phyloP scores from a whole-genome alignment of 371 early-diverging fungal genomes.

The Mortierella sp. region DNA sequence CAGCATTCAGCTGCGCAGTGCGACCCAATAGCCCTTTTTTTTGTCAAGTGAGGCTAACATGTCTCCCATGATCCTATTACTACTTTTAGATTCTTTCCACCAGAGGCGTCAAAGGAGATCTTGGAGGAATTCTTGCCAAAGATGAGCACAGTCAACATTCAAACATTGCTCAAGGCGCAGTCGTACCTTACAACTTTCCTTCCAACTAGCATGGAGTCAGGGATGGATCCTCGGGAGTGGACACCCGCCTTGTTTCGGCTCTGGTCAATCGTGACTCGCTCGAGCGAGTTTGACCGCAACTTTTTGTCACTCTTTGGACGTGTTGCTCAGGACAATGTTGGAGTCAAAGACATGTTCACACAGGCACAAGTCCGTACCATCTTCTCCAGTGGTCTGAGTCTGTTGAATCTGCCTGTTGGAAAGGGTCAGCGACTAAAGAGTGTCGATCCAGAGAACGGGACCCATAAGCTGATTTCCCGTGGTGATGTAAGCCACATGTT shows the following conservation, averaged over 20 bases:
- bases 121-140: slow-evolving; percentile 64
- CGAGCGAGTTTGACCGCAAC: slow-evolving; percentile 68
- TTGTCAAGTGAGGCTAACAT: not conserved
- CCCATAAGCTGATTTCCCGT: slow-evolving; percentile 36
- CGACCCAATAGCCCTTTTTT: not conserved
- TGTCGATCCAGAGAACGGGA: slow-evolving; percentile 44
- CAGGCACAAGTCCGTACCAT: slow-evolving; percentile 72
- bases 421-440: slow-evolving; percentile 58
- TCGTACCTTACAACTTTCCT: slow-evolving; percentile 70
- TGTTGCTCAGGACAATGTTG: slow-evolving; percentile 64
- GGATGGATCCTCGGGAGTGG: slow-evolving; percentile 67
- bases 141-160: slow-evolving; percentile 28
- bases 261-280: slow-evolving; percentile 76
- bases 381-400: slow-evolving; percentile 76
- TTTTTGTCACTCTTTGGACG: slow-evolving; percentile 75
- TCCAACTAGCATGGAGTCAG: slow-evolving; percentile 56
- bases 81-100: slow-evolving; percentile 69
- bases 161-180: slow-evolving; percentile 65
- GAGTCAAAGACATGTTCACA: slow-evolving; percentile 62
- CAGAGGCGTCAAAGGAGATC: slow-evolving; percentile 74
- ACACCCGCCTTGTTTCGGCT: slow-evolving; percentile 83
- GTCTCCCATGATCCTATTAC: not conserved
- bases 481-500: slow-evolving; percentile 25
- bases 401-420: slow-evolving; percentile 84
- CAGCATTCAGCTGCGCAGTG: not conserved